Percentiles rank a stretch among this genome's conserved stretches.
Conservation (phyloP, 495 filamentous ascomycete genomes). For the Podospora pseudocomata region DNA sequence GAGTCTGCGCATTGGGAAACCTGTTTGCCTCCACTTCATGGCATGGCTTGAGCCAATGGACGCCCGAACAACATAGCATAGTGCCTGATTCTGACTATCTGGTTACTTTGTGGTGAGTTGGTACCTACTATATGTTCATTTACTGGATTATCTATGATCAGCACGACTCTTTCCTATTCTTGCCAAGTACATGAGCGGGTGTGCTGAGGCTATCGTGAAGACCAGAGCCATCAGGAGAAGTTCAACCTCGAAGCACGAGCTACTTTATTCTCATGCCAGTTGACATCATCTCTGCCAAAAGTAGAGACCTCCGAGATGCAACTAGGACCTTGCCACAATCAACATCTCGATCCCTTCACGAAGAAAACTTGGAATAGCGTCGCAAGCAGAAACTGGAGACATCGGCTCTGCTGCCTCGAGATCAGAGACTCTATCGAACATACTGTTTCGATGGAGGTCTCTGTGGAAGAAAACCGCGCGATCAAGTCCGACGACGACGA, state of each 20-base stretch:
- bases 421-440: not conserved
- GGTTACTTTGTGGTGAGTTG: not conserved
- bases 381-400: not conserved
- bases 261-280: constrained; percentile 2
- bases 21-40: constrained; percentile 2
- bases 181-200: not conserved
- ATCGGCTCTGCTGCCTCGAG: not conserved
- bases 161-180: not conserved
- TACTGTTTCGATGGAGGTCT: not conserved
- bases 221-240: not conserved
- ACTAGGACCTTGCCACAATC: constrained; percentile 12
- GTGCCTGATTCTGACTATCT: not conserved
- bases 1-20: not conserved
- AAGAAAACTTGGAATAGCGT: not conserved
- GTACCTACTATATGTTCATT: not conserved
- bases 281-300: constrained; percentile 5
- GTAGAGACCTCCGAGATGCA: not conserved
- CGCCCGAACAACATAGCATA: not conserved
- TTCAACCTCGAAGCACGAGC: not conserved
- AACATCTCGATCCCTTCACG: not conserved
- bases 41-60: not conserved
- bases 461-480: not conserved
- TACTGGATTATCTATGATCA: not conserved
- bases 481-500: not conserved
- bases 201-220: not conserved